Evolutionary conservation across 2,329 filamentous ascomycete genomes (phyloP).

Genomic region (Pseudocercospora musae): DNA sequence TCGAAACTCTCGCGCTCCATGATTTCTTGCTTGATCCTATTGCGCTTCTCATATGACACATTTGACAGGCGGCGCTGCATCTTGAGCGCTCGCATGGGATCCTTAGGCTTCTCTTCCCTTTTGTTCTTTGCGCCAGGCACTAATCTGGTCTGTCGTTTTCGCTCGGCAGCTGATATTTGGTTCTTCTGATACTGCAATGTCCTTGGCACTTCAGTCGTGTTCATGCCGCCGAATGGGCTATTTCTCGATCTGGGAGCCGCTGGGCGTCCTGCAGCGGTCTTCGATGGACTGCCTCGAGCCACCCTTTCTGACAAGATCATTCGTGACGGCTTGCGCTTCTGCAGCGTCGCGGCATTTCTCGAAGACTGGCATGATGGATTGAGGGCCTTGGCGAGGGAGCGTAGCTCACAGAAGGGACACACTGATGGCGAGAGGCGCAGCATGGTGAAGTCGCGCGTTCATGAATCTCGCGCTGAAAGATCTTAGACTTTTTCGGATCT

Average conservation of each 20-base stretch:
- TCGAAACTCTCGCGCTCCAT: conserved; percentile 73
- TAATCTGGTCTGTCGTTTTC: conserved; percentile 56
- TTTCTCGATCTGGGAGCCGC: conserved; percentile 40
- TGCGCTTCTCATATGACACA: conserved; percentile 69
- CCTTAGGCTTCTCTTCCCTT: conserved; percentile 47
- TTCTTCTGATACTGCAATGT: conserved; percentile 27
- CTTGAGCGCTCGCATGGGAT: conserved; percentile 76
- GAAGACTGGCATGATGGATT: conserved; percentile 35
- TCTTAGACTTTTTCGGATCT: neutral
- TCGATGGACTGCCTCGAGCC: conserved; percentile 24
- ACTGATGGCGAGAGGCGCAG: conserved; percentile 28
- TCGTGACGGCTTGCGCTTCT: conserved; percentile 47
- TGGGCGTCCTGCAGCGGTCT: conserved; percentile 28
- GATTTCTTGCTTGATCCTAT: conserved; percentile 59
- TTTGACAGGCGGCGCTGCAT: conserved; percentile 82
- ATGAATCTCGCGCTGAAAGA: neutral
- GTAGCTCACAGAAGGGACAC: conserved; percentile 45
- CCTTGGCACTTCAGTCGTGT: conserved; percentile 44
- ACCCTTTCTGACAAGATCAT: conserved; percentile 52
- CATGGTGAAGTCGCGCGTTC: conserved; percentile 20
- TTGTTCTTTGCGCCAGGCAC: conserved; percentile 31
- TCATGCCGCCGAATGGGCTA: conserved; percentile 60
- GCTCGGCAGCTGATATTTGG: conserved; percentile 40
- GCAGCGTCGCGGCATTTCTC: conserved; percentile 41
- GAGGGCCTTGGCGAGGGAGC: conserved; percentile 27